Base-by-base conservation (phyloP, 495 filamentous ascomycete genomes). In the Penicillium mononematosum region DNA sequence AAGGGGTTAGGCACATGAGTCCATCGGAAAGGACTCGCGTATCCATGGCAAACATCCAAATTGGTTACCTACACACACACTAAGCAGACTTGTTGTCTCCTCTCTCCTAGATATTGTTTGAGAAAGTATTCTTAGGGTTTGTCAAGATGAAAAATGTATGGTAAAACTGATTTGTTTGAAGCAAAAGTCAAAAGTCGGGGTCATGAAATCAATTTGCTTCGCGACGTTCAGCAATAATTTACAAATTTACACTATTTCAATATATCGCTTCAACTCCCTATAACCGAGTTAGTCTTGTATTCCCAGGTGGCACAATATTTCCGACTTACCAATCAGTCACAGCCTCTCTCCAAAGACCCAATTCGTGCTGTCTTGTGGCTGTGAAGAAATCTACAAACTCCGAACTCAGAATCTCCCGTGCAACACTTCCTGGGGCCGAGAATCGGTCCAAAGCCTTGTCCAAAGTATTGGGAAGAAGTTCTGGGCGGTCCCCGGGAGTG, bases 341-440 rank as follows among this genome's bases (percentile, higher is more conserved):
- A 2, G 90, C 88, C 67, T 96, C 92, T 64, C 96, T 88, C 91
- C 92, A 97, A 2, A 95, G 73, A 55, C 84, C 74, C 59, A 91
- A 78, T 72, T 97, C 92, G 72, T 97, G 91, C 65, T 91, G 86
- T 50, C 92, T 82, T 19, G 92, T 96, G n/a, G 92, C 92, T 4
- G 86, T 88, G 75, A 82, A 97, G 67, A 96, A 93, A 4, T 96
- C 91, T 14, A 97, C 92, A 74, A 97, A 97, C 16, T 91, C 89
- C 61, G 92, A 83, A 0, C 90, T 91, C 60, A 97, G 86, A 1
- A 92, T 88, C 72, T 96, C 87, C 50, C 92, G 75, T 27, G 92
- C 92, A 19, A 96, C 79, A 63, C 91, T 96, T 10, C 78, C 86
- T 34, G 79, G 73, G 8, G 67, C 82, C 66, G 73, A 79, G 82